Evolutionary conservation across 73 alveolate genomes (phyloP).

Genomic region (Breviolum minutum): DNA sequence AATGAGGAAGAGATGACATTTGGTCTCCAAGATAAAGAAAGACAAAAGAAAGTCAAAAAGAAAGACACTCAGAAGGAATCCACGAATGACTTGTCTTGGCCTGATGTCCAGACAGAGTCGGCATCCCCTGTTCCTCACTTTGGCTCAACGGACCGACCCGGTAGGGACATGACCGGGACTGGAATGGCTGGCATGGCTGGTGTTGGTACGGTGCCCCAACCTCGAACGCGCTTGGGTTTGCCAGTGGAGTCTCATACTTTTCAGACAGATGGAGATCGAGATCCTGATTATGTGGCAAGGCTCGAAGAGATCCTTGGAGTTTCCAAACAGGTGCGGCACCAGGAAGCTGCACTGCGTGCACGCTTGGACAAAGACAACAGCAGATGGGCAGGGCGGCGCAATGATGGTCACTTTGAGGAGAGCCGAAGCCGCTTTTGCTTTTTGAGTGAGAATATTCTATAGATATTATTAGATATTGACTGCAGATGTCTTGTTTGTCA

Average conservation of each 20-base stretch:
- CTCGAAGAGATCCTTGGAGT: constrained; percentile 50
- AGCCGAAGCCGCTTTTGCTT: background rate
- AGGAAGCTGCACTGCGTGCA: background rate
- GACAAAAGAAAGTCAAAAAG: background rate
- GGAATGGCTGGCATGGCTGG: background rate
- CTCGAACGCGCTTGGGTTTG: constrained; percentile 60
- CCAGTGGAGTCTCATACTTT: background rate
- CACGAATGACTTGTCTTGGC: background rate
- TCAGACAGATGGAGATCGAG: background rate
- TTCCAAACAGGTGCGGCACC: background rate
- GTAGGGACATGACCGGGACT: background rate
- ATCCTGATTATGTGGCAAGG: constrained; percentile 61
- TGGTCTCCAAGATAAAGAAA: background rate
- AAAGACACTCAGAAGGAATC: background rate
- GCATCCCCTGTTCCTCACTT: background rate
- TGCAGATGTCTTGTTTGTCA: background rate
- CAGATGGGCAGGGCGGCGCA: constrained; percentile 72
- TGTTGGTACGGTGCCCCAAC: background rate
- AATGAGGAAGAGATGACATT: constrained; percentile 2
- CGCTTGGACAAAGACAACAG: background rate
- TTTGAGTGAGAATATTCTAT: background rate
- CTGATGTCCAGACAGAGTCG: background rate
- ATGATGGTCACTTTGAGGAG: constrained; percentile 59
- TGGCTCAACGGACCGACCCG: background rate
- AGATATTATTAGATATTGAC: background rate